Evolutionary conservation across 352 stramenopile genomes (phyloP).

Genomic region (Albugo candida): DNA sequence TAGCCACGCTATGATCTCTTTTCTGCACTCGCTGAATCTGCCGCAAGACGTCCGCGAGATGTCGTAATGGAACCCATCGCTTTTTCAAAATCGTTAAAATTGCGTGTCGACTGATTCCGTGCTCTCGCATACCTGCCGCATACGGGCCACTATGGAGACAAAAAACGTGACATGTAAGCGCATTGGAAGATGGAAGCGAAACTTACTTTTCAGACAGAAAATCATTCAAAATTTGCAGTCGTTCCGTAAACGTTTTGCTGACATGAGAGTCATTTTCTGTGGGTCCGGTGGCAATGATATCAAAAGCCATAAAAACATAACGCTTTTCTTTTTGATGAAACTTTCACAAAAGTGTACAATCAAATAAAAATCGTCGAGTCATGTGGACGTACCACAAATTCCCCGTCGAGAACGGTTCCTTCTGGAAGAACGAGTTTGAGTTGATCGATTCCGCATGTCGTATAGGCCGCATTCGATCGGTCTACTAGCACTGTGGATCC

Average conservation of each 20-base stretch:
- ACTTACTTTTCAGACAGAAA: constrained; percentile 71
- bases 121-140: constrained; percentile 31
- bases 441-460: constrained; percentile 52
- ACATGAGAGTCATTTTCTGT: constrained; percentile 54
- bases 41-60: constrained; percentile 69
- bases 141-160: constrained; percentile 32
- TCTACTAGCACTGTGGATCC: constrained; percentile 51
- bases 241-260: constrained; percentile 62
- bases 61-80: constrained; percentile 57
- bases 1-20: constrained; percentile 48
- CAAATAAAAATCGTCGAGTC: background rate
- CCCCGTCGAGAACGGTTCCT: constrained; percentile 78
- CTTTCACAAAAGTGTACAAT: constrained; percentile 10
- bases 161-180: background rate
- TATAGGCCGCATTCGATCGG: constrained; percentile 59
- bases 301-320: constrained; percentile 81
- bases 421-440: constrained; percentile 61
- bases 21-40: constrained; percentile 64
- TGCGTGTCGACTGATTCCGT: constrained; percentile 38
- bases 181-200: background rate
- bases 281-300: constrained; percentile 70
- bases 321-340: constrained; percentile 66
- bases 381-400: constrained; percentile 48
- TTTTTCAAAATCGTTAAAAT: constrained; percentile 67
- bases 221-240: constrained; percentile 58